Evolutionary conservation across 306 rosid species (phyloP), one percentile per base, ranked within the genome.

Genomic region (Pyrus betulifolia): DNA sequence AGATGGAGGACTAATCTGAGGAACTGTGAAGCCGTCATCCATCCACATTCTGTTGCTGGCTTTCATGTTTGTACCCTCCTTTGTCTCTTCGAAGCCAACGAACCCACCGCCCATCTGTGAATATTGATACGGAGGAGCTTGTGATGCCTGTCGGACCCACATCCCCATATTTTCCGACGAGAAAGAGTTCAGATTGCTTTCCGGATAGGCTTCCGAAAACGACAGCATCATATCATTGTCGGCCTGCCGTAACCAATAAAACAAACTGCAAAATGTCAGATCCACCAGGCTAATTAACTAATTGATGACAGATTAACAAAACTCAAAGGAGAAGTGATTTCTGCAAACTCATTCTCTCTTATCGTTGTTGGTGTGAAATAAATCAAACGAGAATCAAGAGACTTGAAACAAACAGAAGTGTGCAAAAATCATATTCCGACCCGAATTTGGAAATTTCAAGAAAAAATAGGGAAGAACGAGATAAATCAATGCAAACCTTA

Each of bases 121-220:
- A 4, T 70, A 70, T 72, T 69, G 80, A 70, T 62, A 67, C 27
- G 27, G 8, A 51, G 84, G 81, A 64, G 84, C 40, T 21, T n/a
- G 28, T 35, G 87, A 82, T 52, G 88, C 90, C 85, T 87, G 90
- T 40, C 97, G 99, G 80, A 96, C 98, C 97, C 99, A 91, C 25
- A 87, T 75, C 84, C 90, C 95, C 58, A 67, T 46, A 30, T 42
- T 77, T 23, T 82, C 84, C 0, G 87, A 51, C 13, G 93, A 60
- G 63, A 86, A 84, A 15, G 86, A 69, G 45, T 76, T 74, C 70
- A 84, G 6, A 65, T 77, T 71, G 61, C 74, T 77, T 46, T 76
- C 88, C 23, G 84, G 22, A 60, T 85, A 85, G 81, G 54, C 86
- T 45, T 77, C 88, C 82, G 80, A 51, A 79, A 77, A 67, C 54